phyloP scores from a whole-genome alignment of 225 moss, liverwort and hornwort genomes.

The Marchantia paleacea region DNA sequence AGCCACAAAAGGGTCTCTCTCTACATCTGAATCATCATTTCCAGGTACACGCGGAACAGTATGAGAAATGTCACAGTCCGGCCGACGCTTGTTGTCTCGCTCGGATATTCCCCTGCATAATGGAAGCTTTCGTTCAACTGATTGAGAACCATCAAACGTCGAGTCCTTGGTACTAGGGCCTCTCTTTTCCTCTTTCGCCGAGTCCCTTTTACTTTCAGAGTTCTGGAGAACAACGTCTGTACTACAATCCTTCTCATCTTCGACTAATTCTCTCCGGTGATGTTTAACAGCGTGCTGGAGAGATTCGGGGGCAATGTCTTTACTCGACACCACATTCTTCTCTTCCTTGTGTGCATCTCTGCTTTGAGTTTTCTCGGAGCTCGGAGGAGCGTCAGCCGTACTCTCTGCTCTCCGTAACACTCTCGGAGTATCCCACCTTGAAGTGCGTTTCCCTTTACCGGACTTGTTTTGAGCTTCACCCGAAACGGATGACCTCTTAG shows the following conservation, averaged over 20 bases:
- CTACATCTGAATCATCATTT: constrained; percentile 9
- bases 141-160: not conserved
- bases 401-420: not conserved
- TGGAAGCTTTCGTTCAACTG: not conserved
- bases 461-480: constrained; percentile 7
- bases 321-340: not conserved
- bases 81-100: not conserved
- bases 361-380: not conserved
- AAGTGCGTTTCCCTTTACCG: constrained; percentile 3
- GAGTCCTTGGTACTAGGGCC: not conserved
- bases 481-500: not conserved
- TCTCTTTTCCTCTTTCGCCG: not conserved
- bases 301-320: not conserved
- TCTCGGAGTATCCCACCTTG: constrained; percentile 18
- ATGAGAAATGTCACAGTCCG: constrained; percentile 2
- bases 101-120: not conserved
- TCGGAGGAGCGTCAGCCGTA: not conserved
- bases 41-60: not conserved
- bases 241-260: not conserved
- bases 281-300: not conserved
- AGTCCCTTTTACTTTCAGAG: not conserved
- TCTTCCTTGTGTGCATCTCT: not conserved
- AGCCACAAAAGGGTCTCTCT: not conserved
- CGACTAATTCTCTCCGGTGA: not conserved
- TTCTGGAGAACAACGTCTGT: not conserved